Evolutionary conservation across 768 basidiomycete genomes (phyloP).

Genomic region (Hydnum rufescens): DNA sequence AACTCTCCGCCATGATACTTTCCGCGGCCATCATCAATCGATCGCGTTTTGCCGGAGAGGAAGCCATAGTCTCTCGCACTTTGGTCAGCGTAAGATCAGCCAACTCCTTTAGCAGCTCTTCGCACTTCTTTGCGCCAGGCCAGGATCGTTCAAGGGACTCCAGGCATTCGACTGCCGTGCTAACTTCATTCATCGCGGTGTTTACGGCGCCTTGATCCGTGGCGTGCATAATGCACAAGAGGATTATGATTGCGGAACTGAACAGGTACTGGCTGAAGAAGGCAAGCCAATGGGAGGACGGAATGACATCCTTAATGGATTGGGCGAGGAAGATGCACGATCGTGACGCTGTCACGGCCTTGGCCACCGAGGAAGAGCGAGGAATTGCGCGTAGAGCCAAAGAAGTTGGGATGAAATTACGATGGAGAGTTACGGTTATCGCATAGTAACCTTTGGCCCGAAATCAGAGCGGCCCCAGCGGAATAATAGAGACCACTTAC

Average conservation of each 20-base stretch:
- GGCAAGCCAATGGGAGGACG: conserved; percentile 68
- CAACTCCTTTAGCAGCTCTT: conserved; percentile 16
- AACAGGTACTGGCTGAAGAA: conserved; percentile 83
- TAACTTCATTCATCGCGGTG: conserved; percentile 68
- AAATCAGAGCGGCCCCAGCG: background rate
- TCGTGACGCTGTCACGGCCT: conserved; percentile 68
- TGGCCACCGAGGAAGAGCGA: conserved; percentile 50
- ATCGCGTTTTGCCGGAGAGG: conserved; percentile 5
- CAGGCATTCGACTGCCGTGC: conserved; percentile 45
- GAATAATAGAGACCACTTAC: conserved; percentile 16
- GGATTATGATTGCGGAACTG: conserved; percentile 69
- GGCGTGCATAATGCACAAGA: conserved; percentile 73
- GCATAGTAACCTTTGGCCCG: conserved; percentile 39
- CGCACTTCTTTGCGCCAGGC: conserved; percentile 79
- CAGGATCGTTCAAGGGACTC: conserved; percentile 71
- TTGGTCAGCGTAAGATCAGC: conserved; percentile 9
- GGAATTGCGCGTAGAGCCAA: conserved; percentile 25
- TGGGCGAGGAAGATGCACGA: conserved; percentile 72
- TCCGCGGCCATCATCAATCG: conserved; percentile 2
- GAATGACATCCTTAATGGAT: conserved; percentile 66
- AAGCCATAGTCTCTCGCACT: conserved; percentile 6
- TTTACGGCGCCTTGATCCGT: conserved; percentile 41
- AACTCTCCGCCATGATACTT: background rate
- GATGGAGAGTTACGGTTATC: conserved; percentile 67
- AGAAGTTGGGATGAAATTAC: conserved; percentile 50